Evolutionary conservation across 1,284 basidiomycete species (phyloP), one percentile per base, ranked within the genome.

Genomic region (Takashimella koratensis): DNA sequence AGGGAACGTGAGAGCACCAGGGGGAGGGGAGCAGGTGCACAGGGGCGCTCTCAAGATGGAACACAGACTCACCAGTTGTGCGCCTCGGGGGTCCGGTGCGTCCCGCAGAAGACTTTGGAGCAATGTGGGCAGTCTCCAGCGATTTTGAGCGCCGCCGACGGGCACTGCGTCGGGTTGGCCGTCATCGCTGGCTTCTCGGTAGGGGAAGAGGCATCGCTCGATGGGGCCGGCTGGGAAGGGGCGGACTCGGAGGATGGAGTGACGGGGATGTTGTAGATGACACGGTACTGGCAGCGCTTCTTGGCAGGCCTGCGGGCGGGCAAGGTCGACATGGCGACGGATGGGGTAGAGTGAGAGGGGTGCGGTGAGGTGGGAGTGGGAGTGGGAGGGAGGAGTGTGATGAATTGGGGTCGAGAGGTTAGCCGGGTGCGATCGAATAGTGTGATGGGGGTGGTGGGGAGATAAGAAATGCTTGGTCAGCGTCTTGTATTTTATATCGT

Each of bases 71-170:
- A 77, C 76, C 77, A 78, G 50, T 72, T 71, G 65, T 78, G 77
- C 43, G 73, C 61, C 61, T 78, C 77, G 20, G 75, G 75, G 30
- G 74, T 71, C 21, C 77, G 63, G 63, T 78, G 77, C 11, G 66
- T 66, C 24, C 67, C 67, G 60, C 77, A 78, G 57, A 75, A 78
- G 12, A 68, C 67, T 49, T 70, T 67, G 45, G 63, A 59, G 60
- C 77, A 78, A 59, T 77, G 75, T n/a, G 71, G 66, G 59, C 77
- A 78, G 54, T 76, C 75, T 11, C 77, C 77, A 11, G 71, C 74
- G 39, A 78, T 65, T 44, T 72, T 58, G 51, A 74, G 58, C 2
- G 75, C 76, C 19, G 75, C 68, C 23, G 67, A 70, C 10, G 75
- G 74, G 53, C 76, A 77, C 54, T 70, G 73, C 5, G 66, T 74